Conservation (phyloP, 1,284 basidiomycete species). For the Lignosus rhinocerotis region DNA sequence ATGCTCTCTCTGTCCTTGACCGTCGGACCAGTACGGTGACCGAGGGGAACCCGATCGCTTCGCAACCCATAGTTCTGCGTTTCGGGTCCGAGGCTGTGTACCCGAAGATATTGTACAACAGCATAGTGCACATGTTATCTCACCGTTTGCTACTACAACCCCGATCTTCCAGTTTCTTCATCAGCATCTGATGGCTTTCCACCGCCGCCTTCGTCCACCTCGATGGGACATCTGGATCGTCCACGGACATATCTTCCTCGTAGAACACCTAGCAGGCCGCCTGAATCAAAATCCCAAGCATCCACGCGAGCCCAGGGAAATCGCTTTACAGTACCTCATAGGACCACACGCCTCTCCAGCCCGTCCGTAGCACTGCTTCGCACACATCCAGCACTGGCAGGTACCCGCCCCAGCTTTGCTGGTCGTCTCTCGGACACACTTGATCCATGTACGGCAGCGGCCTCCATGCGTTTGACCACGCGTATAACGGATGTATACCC, state of each 20-base stretch:
- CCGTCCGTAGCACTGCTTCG: conserved; percentile 30
- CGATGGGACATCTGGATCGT: conserved; percentile 26
- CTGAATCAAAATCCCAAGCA: too few relatives aligned
- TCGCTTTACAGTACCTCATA: conserved; percentile 26
- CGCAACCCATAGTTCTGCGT: too few relatives aligned
- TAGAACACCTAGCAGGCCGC: conserved; percentile 29
- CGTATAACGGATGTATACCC: conserved; percentile 30
- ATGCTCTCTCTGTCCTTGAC: too few relatives aligned
- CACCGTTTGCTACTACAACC: background rate
- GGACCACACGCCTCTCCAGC: conserved; percentile 35
- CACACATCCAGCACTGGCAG: conserved; percentile 33
- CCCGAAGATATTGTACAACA: too few relatives aligned
- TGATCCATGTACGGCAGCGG: conserved; percentile 31
- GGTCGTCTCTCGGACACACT: conserved; percentile 6
- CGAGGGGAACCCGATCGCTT: too few relatives aligned
- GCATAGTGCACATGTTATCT: background rate
- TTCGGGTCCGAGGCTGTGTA: too few relatives aligned
- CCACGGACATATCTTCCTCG: conserved; percentile 28
- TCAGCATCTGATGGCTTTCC: conserved; percentile 22
- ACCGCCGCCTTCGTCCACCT: conserved; percentile 30
- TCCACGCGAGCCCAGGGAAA: too few relatives aligned
- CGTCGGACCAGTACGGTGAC: too few relatives aligned
- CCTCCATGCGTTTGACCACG: conserved; percentile 34
- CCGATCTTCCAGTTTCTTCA: conserved; percentile 19
- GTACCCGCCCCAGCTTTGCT: conserved; percentile 25